Evolutionary conservation across 2,329 filamentous ascomycete species (phyloP).

Genomic region (Monosporascus sp.): DNA sequence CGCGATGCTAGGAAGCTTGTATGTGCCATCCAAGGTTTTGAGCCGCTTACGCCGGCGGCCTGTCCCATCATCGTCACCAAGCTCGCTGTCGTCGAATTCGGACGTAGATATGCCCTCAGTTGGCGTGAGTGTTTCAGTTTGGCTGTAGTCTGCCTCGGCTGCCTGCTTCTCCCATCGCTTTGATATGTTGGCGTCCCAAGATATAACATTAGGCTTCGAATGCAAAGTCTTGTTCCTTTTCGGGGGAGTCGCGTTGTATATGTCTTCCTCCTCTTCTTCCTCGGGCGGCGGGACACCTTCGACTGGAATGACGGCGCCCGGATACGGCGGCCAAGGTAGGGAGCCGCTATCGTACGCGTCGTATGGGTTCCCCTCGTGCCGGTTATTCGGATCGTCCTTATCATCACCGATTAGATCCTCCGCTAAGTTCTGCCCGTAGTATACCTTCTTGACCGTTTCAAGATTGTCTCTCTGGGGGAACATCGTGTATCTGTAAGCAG

Average conservation of each 20-base stretch:
- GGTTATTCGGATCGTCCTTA: slow-evolving; percentile 10
- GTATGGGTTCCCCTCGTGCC: background rate
- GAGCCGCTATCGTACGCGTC: background rate
- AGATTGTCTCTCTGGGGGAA: slow-evolving; percentile 6
- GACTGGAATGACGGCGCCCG: slow-evolving; percentile 5
- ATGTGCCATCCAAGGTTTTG: background rate
- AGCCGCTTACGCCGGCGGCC: slow-evolving; percentile 3
- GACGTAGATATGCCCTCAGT: background rate
- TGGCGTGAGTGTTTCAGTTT: background rate
- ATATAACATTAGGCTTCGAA: too few relatives aligned
- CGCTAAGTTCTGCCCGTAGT: background rate
- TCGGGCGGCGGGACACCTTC: background rate
- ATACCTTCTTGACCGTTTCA: slow-evolving; percentile 2
- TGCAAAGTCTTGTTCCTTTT: background rate
- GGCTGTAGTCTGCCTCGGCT: background rate
- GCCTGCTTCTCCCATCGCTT: too few relatives aligned
- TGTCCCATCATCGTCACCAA: background rate
- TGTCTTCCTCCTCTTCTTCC: background rate
- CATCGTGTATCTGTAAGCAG: slow-evolving; percentile 10
- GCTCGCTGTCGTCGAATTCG: background rate
- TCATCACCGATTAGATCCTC: background rate
- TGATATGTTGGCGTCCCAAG: too few relatives aligned
- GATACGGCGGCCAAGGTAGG: slow-evolving; percentile 15
- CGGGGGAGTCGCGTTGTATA: background rate
- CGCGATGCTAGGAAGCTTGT: background rate